Evolutionary conservation across 2,329 filamentous ascomycete species (phyloP), one percentile per base, ranked within the genome.

Genomic region (Stachybotrys chlorohalonatus): DNA sequence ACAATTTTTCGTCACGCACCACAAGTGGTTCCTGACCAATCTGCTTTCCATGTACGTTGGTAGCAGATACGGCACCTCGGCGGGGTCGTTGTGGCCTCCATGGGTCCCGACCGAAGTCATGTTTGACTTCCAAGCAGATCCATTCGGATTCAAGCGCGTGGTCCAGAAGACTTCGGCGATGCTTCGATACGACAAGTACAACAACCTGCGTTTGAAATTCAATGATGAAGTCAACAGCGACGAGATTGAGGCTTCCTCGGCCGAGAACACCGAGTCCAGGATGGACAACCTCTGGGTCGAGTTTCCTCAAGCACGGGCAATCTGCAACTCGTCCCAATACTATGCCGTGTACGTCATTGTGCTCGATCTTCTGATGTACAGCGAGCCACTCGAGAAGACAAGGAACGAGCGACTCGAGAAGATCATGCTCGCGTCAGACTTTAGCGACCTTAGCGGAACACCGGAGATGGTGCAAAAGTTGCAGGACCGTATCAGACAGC

Each of bases 31-130:
- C 70, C 81, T 83, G 11, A 88, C 87, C 9, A 87, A 89, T 58
- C 83, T 95, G 59, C 80, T 96, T 53, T 91, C 94, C 53, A 87
- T 96, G 78, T 97, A 99, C 68, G 92, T 93, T 24, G 93, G 91
- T 53, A 96, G 93, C 70, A 87, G 85, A 56, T 99, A 99, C 65
- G 95, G 95, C 45, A 87, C 91, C 32, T 84, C 89, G 47, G 80
- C 82, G 42, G 90, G 90, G 9, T 90, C 91, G 3, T 85, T 89
- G 15, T 99, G 95, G 94, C 94, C 94, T 11, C 94, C 94, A 1
- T 99, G 94, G 94, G 90, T 97, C 50, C 94, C 94, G 0, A 87
- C 99, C 75, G 94, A 99, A 72, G 90, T 96, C 63, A 96, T 99
- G 87, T 96, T 96, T 64, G 92, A 97, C 70, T 99, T 96, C 70